Conservation (phyloP, 257 asterid genomes). For the Petunia secreta region DNA sequence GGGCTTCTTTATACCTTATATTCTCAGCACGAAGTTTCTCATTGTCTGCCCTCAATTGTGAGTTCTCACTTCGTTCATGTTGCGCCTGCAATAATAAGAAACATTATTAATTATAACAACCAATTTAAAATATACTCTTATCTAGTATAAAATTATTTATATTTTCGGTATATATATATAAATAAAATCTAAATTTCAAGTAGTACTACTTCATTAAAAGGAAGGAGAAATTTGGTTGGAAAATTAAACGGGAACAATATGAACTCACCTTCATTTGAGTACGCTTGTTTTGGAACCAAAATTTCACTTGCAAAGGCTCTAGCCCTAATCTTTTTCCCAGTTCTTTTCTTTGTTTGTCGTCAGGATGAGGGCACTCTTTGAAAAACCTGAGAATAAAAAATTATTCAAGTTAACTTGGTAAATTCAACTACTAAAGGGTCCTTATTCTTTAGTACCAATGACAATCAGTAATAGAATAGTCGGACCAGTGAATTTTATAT, state of each 20-base stretch:
- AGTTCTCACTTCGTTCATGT: slow-evolving; percentile 67
- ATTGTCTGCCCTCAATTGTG: slow-evolving; percentile 62
- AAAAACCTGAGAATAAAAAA: slow-evolving; percentile 45
- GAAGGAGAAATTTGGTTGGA: not conserved
- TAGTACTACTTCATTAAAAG: not conserved
- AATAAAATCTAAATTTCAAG: too few relatives aligned
- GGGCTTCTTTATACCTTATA: slow-evolving; percentile 66
- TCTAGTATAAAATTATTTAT: not conserved
- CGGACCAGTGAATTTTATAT: too few relatives aligned
- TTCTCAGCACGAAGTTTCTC: slow-evolving; percentile 75
- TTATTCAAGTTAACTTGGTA: not conserved
- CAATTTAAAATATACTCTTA: too few relatives aligned
- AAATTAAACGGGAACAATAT: not conserved
- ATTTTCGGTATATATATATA: too few relatives aligned
- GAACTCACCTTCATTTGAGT: slow-evolving; percentile 74
- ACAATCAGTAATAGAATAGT: too few relatives aligned
- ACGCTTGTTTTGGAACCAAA: slow-evolving; percentile 97
- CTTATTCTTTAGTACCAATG: not conserved
- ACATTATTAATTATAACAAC: not conserved
- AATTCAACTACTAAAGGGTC: not conserved
- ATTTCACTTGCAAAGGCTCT: slow-evolving; percentile 89
- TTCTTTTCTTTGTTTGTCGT: slow-evolving; percentile 92
- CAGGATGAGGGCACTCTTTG: slow-evolving; percentile 95
- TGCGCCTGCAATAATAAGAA: slow-evolving; percentile 50
- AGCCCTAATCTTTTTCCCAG: slow-evolving; percentile 70